Percentiles rank a stretch among this genome's conserved stretches.
phyloP scores from a whole-genome alignment of 495 filamentous ascomycete species.

The Annulohypoxylon maeteangense region DNA sequence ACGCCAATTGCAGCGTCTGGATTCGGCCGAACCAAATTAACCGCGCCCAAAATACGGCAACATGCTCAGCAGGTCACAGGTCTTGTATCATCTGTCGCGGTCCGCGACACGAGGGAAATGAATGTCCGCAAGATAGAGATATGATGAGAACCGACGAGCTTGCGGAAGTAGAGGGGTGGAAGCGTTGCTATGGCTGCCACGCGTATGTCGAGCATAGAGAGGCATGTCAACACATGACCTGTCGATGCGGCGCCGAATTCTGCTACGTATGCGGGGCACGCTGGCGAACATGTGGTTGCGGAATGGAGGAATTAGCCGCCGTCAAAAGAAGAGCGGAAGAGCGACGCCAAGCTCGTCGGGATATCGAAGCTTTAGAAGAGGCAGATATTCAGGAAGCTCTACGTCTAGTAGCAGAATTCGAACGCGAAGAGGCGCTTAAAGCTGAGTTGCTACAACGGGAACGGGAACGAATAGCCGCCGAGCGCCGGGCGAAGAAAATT shows the following conservation, averaged over 20 bases:
- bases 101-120: slow-evolving; percentile 42
- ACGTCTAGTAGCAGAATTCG: slow-evolving; percentile 49
- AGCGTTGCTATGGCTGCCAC: slow-evolving; percentile 43
- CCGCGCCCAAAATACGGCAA: slow-evolving; percentile 36
- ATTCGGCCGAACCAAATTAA: slow-evolving; percentile 44
- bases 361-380: slow-evolving; percentile 43
- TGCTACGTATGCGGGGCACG: slow-evolving; percentile 61
- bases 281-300: slow-evolving; percentile 54
- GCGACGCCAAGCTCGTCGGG: slow-evolving; percentile 37
- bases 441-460: slow-evolving; percentile 47
- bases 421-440: slow-evolving; percentile 50
- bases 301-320: slow-evolving; percentile 43
- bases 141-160: slow-evolving; percentile 48
- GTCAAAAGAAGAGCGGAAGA: slow-evolving; percentile 39
- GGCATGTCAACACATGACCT: slow-evolving; percentile 66
- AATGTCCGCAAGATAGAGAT: slow-evolving; percentile 51
- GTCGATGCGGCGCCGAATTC: slow-evolving; percentile 61
- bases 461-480: slow-evolving; percentile 39
- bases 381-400: slow-evolving; percentile 48
- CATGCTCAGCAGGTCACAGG: slow-evolving; percentile 49
- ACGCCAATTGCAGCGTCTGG: slow-evolving; percentile 41
- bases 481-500: slow-evolving; percentile 35
- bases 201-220: slow-evolving; percentile 55
- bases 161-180: slow-evolving; percentile 56
- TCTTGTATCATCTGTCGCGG: slow-evolving; percentile 53